phyloP scores from a whole-genome alignment of 2,329 filamentous ascomycete genomes.

The Beauveria asiatica region DNA sequence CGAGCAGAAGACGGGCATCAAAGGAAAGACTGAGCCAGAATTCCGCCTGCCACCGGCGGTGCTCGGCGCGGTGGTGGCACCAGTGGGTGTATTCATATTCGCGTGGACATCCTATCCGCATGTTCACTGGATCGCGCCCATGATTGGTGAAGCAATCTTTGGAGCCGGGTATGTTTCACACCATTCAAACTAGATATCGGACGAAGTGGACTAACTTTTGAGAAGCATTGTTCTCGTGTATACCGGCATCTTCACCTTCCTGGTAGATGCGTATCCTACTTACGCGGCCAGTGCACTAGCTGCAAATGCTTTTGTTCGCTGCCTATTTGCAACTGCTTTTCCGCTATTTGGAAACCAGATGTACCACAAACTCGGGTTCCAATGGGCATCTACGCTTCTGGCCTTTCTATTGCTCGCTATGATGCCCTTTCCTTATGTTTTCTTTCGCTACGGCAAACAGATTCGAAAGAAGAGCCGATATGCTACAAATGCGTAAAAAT shows the following conservation, averaged over 20 bases:
- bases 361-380: constrained; percentile 60
- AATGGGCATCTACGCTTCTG: constrained; percentile 58
- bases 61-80: constrained; percentile 66
- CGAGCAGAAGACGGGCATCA: constrained; percentile 39
- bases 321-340: constrained; percentile 55
- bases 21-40: constrained; percentile 68
- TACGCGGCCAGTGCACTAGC: constrained; percentile 74
- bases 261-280: constrained; percentile 66
- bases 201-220: background rate
- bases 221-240: constrained; percentile 67
- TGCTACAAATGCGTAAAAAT: constrained; percentile 22
- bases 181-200: background rate
- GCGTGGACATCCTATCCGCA: constrained; percentile 71
- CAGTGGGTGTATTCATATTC: constrained; percentile 79
- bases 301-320: constrained; percentile 73
- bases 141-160: constrained; percentile 65
- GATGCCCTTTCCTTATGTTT: constrained; percentile 56
- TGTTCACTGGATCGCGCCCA: constrained; percentile 69
- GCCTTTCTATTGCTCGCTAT: constrained; percentile 54
- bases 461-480: constrained; percentile 48
- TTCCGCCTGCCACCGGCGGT: constrained; percentile 73
- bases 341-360: constrained; percentile 67
- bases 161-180: constrained; percentile 52
- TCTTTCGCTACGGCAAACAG: constrained; percentile 51
- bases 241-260: constrained; percentile 79